Conservation (phyloP, 2,329 filamentous ascomycete genomes). For the Trichoderma lentiforme region DNA sequence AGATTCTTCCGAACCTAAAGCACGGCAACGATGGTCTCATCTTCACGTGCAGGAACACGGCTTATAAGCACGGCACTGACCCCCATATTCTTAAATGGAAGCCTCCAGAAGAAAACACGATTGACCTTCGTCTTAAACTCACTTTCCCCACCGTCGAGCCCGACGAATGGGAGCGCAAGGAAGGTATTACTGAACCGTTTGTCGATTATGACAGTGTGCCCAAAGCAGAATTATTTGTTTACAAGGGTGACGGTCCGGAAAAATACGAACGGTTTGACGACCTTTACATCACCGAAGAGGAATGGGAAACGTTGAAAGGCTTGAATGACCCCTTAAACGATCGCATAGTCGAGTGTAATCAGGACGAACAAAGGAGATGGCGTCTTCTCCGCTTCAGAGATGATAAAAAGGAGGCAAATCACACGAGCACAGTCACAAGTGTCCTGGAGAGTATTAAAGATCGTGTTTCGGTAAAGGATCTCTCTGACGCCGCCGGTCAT, state of each 20-base stretch:
- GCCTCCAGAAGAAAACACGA: slow-evolving; percentile 87
- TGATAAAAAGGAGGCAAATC: slow-evolving; percentile 89
- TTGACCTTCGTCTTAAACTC: slow-evolving; percentile 83
- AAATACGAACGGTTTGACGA: slow-evolving; percentile 63
- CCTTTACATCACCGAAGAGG: slow-evolving; percentile 66
- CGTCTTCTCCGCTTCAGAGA: slow-evolving; percentile 85
- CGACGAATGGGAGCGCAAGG: slow-evolving; percentile 63
- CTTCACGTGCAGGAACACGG: slow-evolving; percentile 87
- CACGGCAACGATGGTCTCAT: slow-evolving; percentile 97
- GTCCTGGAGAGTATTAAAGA: slow-evolving; percentile 89
- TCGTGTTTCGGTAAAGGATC: slow-evolving; percentile 76
- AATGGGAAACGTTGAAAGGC: slow-evolving; percentile 81
- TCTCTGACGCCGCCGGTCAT: slow-evolving; percentile 64
- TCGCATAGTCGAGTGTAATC: slow-evolving; percentile 84
- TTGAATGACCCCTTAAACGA: slow-evolving; percentile 76
- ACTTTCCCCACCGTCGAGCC: slow-evolving; percentile 71
- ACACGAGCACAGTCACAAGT: slow-evolving; percentile 76
- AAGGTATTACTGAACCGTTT: slow-evolving; percentile 60
- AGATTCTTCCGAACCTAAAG: slow-evolving; percentile 76
- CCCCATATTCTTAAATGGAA: slow-evolving; percentile 97
- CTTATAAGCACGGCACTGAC: slow-evolving; percentile 89
- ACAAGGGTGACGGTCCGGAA: slow-evolving; percentile 55
- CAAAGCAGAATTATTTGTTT: slow-evolving; percentile 67
- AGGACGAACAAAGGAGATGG: slow-evolving; percentile 74
- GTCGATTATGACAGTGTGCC: slow-evolving; percentile 79